phyloP scores from a whole-genome alignment of 371 early-diverging fungal species.

The Batkoa obscura region DNA sequence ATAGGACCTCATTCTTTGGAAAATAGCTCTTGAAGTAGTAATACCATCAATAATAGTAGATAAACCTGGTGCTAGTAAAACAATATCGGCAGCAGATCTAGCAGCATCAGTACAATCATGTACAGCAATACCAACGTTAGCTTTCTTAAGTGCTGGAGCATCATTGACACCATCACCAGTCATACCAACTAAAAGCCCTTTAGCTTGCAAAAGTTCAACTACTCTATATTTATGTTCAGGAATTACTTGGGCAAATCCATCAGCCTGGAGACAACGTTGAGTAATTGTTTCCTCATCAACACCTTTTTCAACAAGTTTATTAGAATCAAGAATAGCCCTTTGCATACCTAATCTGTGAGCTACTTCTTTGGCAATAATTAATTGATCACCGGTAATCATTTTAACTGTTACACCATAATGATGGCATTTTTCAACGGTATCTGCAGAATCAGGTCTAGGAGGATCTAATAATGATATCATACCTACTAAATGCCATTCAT shows the following conservation, averaged over 20 bases:
- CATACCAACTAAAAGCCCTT: constrained; percentile 60
- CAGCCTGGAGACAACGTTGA: constrained; percentile 59
- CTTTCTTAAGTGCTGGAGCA: constrained; percentile 71
- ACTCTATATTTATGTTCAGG: constrained; percentile 93
- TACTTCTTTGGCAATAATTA: constrained; percentile 76
- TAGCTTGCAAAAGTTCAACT: constrained; percentile 59
- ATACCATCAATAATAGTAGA: constrained; percentile 74
- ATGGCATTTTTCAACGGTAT: constrained; percentile 35
- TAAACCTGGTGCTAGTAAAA: constrained; percentile 61
- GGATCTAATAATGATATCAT: constrained; percentile 76
- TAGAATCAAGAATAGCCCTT: constrained; percentile 54
- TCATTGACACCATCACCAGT: constrained; percentile 87
- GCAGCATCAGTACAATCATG: constrained; percentile 83
- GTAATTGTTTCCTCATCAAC: constrained; percentile 66
- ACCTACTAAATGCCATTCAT: constrained; percentile 45
- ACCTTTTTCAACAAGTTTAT: constrained; percentile 54
- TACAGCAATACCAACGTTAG: constrained; percentile 52
- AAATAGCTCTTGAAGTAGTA: constrained; percentile 58
- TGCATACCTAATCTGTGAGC: constrained; percentile 67
- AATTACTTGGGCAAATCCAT: constrained; percentile 90
- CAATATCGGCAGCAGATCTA: constrained; percentile 77
- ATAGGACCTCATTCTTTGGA: constrained; percentile 76
- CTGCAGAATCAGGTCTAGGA: constrained; percentile 46
- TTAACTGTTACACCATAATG: constrained; percentile 60
- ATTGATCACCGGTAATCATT: constrained; percentile 85